These are phyloP conservation scores for Sphagnum fallax DNA, from an alignment of 228 moss, liverwort and hornwort species.

Conservation along the genomic window DNA sequence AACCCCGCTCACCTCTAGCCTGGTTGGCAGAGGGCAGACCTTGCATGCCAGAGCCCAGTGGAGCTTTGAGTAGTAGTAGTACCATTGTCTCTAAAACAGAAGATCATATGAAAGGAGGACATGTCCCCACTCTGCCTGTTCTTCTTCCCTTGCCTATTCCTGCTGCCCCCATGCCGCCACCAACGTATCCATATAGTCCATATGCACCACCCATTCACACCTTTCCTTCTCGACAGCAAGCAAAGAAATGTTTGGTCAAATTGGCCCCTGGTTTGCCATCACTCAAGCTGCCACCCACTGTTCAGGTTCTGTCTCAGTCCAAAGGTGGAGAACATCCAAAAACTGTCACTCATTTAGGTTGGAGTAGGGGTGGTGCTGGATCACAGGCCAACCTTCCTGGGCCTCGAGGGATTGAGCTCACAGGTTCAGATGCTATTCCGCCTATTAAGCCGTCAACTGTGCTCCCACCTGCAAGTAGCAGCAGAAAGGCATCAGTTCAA, in stretches of 20 bases:
- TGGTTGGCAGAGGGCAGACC: conserved; percentile 16
- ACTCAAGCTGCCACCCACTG: conserved; percentile 47
- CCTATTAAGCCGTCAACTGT: too few species aligned
- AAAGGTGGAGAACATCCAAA: conserved; percentile 10
- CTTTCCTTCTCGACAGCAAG: conserved; percentile 4
- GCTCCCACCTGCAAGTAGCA: too few species aligned
- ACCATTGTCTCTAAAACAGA: background rate
- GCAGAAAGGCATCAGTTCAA: too few species aligned
- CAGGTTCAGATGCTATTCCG: too few species aligned
- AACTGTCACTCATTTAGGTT: too few species aligned
- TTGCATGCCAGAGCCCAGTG: conserved; percentile 9
- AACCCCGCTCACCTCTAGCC: conserved; percentile 12
- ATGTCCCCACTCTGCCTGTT: conserved; percentile 15
- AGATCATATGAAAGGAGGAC: background rate
- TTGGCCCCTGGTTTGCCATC: conserved; percentile 47
- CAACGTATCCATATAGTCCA: conserved; percentile 1
- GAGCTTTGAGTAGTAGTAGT: background rate
- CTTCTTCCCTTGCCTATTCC: conserved; percentile 8
- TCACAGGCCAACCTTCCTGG: too few species aligned
- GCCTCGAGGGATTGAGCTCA: too few species aligned
- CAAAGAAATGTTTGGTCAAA: conserved; percentile 45
- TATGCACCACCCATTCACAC: conserved; percentile 1
- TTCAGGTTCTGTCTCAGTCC: conserved; percentile 36
- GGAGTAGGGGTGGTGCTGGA: too few species aligned
- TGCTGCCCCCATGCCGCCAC: conserved; percentile 12